phyloP scores from a whole-genome alignment of 805 yeast genomes.

The Sugiyamaella boreocaroliniensis region DNA sequence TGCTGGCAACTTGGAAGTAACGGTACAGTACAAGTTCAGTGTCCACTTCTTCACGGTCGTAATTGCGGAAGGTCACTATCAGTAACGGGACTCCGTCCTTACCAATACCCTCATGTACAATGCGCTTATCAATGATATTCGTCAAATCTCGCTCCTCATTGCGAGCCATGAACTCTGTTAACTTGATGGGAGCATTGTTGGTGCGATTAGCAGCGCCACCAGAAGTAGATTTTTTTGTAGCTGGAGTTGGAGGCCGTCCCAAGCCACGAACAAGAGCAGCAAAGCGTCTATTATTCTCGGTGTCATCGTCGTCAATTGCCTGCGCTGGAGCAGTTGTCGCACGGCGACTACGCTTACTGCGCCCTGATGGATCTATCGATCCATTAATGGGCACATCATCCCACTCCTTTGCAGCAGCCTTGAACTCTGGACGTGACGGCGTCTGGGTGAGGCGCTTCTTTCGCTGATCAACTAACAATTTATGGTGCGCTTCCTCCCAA shows the following conservation, averaged over 20 bases:
- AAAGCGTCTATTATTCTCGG: conserved; percentile 10
- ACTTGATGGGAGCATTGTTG: conserved; percentile 27
- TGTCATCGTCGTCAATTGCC: conserved; percentile 1
- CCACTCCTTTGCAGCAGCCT: neutral
- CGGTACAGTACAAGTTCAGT: conserved; percentile 52
- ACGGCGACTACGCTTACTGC: neutral
- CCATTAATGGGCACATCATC: neutral
- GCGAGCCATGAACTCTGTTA: conserved; percentile 69
- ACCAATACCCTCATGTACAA: conserved; percentile 59
- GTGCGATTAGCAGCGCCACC: neutral
- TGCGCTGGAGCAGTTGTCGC: neutral
- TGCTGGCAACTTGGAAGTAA: conserved; percentile 56
- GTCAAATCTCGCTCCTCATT: conserved; percentile 51
- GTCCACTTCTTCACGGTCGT: conserved; percentile 32
- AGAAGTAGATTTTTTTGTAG: neutral
- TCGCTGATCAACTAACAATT: conserved; percentile 17
- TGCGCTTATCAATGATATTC: conserved; percentile 36
- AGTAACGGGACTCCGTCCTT: conserved; percentile 68
- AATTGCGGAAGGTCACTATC: conserved; percentile 41
- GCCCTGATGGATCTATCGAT: neutral
- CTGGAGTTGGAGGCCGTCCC: conserved; percentile 12
- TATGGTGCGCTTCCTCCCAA: conserved; percentile 34
- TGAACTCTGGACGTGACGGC: neutral
- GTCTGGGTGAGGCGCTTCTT: conserved; percentile 12
- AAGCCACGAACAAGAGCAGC: conserved; percentile 13